Evolutionary conservation across 306 rosid genomes (phyloP), one percentile per base, ranked within the genome.

Genomic region (Fragaria vesca): DNA sequence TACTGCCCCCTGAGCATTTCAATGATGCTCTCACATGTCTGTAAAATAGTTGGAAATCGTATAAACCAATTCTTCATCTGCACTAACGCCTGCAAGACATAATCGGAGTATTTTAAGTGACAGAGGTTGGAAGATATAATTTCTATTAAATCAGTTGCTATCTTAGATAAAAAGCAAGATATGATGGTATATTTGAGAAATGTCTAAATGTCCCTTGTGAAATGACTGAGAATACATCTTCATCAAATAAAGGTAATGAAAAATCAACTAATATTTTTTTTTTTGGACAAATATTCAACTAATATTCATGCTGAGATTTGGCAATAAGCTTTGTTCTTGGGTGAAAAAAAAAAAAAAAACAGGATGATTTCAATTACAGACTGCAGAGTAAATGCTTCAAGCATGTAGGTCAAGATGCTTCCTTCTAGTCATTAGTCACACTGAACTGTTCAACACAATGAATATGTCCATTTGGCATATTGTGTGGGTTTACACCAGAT

Each of bases 1-100:
- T 95, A 95, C 76, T 90, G 98, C 81, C 98, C 98, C 80, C 98
- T 87, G 51, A 95, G 97, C 97, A 89, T 90, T 90, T 95, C 97
- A 66, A 95, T 89, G 79, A 87, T 82, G 85, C 98, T 86, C 85
- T 92, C 98, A 86, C 97, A 91, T 76, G 97, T 85, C 81, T 90
- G 97, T 87, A 95, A 85, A 72, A 95, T 95, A 50, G 98, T 92
- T 66, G 98, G 98, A 83, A 95, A 95, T 86, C 96, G 93, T 82
- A 83, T 58, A 83, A 85, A 95, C 97, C 92, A 92, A 81, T 84
- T 88, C 84, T 85, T 95, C 97, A 95, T 92, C 88, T 95, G 93
- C 61, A 85, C 82, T 89, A 95, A 83, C 76, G 97, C 98, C 98
- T 95, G 90, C 79, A 83, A 85, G 54, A 72, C 66, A 81, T 28